Conservation (phyloP, 768 basidiomycete species). For the Termitomyces sp. region DNA sequence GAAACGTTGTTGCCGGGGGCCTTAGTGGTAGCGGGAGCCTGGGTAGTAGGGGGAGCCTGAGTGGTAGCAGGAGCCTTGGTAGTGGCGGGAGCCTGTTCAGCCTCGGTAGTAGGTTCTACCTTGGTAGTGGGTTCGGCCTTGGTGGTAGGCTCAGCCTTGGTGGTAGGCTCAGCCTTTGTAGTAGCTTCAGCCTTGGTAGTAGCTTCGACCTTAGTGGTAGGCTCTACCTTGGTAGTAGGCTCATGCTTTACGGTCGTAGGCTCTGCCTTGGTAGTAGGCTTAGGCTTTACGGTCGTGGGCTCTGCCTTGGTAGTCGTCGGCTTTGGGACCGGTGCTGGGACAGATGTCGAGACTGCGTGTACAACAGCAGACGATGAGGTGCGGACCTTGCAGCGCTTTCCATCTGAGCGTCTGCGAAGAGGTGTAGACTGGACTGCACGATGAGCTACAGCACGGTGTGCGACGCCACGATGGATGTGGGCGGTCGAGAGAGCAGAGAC, state of each 20-base stretch:
- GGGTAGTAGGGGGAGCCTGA: neutral
- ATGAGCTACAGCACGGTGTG: conserved; percentile 37
- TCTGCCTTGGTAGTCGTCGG: conserved; percentile 11
- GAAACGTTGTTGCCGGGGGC: conserved; percentile 10
- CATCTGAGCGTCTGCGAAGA: conserved; percentile 27
- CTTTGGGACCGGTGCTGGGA: neutral
- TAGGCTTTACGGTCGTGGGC: neutral
- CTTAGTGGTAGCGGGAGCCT: conserved; percentile 4
- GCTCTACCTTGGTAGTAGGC: conserved; percentile 8
- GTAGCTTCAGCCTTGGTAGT: conserved; percentile 7
- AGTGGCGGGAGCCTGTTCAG: conserved; percentile 16
- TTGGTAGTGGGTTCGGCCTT: conserved; percentile 7
- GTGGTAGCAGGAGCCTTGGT: conserved; percentile 14
- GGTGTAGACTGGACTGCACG: conserved; percentile 18
- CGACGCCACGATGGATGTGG: conserved; percentile 40
- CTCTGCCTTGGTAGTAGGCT: conserved; percentile 1
- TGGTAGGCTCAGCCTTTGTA: conserved; percentile 8
- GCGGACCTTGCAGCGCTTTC: conserved; percentile 35
- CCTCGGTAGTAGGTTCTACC: conserved; percentile 3
- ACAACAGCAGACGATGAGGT: conserved; percentile 17
- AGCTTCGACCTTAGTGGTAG: neutral
- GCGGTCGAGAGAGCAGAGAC: conserved; percentile 36
- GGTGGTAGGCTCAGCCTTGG: conserved; percentile 4
- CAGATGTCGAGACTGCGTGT: neutral
- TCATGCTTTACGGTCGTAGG: conserved; percentile 2